These are phyloP conservation scores for Uncinocarpus reesii DNA, from an alignment of 2,329 filamentous ascomycete genomes.

Conservation along the genomic window DNA sequence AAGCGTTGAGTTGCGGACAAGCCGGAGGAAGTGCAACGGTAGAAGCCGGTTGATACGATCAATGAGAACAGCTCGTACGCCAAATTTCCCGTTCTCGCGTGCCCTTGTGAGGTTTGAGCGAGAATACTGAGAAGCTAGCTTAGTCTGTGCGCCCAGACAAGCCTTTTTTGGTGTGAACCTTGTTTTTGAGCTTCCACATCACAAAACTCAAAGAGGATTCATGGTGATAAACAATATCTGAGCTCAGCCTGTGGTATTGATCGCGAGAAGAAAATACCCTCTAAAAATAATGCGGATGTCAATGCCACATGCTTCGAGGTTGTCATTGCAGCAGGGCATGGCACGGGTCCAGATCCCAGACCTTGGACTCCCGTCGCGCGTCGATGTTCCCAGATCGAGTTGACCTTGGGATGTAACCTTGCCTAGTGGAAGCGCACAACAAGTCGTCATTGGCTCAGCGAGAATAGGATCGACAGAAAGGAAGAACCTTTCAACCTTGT, in stretches of 20 bases:
- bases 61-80: too few relatives aligned
- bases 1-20: too few relatives aligned
- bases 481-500: too few relatives aligned
- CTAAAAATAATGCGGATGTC: too few relatives aligned
- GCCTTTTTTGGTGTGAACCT: constrained; percentile 2
- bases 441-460: background rate
- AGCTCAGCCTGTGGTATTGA: too few relatives aligned
- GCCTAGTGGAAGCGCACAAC: background rate
- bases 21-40: too few relatives aligned
- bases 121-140: background rate
- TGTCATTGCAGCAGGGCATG: too few relatives aligned
- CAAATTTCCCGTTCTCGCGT: background rate
- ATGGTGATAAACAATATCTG: background rate
- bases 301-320: too few relatives aligned
- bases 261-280: too few relatives aligned
- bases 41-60: too few relatives aligned
- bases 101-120: background rate
- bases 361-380: background rate
- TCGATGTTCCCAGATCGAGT: background rate
- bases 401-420: constrained; percentile 1
- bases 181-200: background rate
- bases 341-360: background rate
- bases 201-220: background rate
- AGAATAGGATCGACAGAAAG: background rate
- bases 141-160: background rate